phyloP scores from a whole-genome alignment of 805 yeast genomes.

The Saccharomyces kudriavzevii region DNA sequence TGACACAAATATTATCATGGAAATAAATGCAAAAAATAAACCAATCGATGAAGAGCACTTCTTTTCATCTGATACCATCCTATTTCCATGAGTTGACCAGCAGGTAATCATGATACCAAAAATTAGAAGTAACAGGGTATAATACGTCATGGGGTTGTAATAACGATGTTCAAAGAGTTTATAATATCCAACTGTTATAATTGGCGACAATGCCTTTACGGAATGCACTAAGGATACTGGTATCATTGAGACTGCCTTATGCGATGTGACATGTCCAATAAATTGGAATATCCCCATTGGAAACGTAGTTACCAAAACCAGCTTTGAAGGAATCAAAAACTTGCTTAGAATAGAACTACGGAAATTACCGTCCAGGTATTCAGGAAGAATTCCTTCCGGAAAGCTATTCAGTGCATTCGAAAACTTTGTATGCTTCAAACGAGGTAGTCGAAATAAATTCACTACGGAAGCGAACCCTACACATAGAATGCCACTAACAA shows the following conservation, averaged over 20 bases:
- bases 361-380: constrained; percentile 28
- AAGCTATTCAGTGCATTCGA: constrained; percentile 16
- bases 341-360: constrained; percentile 26
- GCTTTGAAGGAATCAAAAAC: constrained; percentile 47
- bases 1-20: constrained; percentile 56
- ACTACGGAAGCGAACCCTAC: constrained; percentile 35
- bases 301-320: constrained; percentile 56
- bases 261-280: constrained; percentile 83
- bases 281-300: constrained; percentile 96
- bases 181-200: constrained; percentile 78
- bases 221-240: constrained; percentile 96
- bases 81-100: constrained; percentile 30
- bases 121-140: constrained; percentile 71
- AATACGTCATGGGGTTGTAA: constrained; percentile 60
- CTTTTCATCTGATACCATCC: not conserved
- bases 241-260: constrained; percentile 82
- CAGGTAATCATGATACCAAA: constrained; percentile 81
- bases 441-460: constrained; percentile 39
- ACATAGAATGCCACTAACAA: constrained; percentile 60
- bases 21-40: constrained; percentile 32
- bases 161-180: constrained; percentile 48
- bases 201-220: constrained; percentile 83
- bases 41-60: constrained; percentile 25
- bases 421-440: constrained; percentile 9
- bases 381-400: constrained; percentile 31